Evolutionary conservation across 2,329 filamentous ascomycete genomes (phyloP).

Genomic region (Trichoderma koningiopsis): DNA sequence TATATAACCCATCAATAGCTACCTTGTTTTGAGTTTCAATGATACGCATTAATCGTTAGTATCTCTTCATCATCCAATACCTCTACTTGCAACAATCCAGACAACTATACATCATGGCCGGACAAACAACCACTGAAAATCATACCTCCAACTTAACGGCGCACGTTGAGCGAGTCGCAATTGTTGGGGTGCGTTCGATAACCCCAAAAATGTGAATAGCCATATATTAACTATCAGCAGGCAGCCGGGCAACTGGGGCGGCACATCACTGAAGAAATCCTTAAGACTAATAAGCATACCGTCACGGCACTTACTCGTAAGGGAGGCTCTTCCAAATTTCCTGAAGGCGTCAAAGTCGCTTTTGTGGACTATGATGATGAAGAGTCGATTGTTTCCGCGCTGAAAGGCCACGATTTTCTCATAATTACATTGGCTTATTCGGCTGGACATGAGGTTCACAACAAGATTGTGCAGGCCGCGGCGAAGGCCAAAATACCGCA

Average conservation of each 20-base stretch:
- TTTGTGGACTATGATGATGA: conserved; percentile 50
- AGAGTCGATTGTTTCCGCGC: conserved; percentile 49
- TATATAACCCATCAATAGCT: neutral
- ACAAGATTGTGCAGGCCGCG: conserved; percentile 56
- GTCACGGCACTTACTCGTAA: conserved; percentile 55
- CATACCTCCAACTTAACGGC: neutral
- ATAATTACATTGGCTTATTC: conserved; percentile 54
- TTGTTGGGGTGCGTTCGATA: neutral
- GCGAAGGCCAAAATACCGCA: conserved; percentile 57
- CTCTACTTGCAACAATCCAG: neutral
- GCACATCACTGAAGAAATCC: conserved; percentile 43
- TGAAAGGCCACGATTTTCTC: conserved; percentile 58
- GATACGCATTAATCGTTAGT: neutral
- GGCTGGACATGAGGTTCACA: conserved; percentile 49
- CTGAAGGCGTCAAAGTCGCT: conserved; percentile 46
- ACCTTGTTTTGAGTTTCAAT: neutral
- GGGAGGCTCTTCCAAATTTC: conserved; percentile 45
- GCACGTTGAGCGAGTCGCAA: neutral
- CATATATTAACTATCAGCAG: neutral
- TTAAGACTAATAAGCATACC: conserved; percentile 51
- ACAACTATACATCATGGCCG: neutral
- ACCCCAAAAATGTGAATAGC: neutral
- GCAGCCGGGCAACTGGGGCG: conserved; percentile 4
- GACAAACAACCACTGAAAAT: neutral
- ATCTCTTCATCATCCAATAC: neutral